Evolutionary conservation across 2,329 filamentous ascomycete species (phyloP).

Genomic region (Seiridium unicorne): DNA sequence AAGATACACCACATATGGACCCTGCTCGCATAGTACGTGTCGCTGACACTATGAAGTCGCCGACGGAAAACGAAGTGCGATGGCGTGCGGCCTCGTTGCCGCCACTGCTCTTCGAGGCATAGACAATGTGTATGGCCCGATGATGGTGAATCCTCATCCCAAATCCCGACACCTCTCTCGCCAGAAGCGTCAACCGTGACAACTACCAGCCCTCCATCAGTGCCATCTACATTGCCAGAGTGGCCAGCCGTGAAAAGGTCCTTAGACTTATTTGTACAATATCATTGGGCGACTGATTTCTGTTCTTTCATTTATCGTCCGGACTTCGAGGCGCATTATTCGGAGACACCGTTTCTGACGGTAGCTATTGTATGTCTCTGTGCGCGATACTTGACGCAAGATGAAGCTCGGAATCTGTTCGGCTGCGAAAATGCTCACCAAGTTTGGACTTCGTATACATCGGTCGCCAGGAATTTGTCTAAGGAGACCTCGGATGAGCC

Average conservation of each 20-base stretch:
- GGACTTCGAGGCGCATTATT: conserved; percentile 3
- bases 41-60: neutral
- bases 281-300: conserved; percentile 7
- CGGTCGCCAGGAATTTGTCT: neutral
- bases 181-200: neutral
- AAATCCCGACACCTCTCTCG: neutral
- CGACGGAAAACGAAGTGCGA: conserved; percentile 8
- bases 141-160: neutral
- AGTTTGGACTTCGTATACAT: conserved; percentile 4
- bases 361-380: neutral
- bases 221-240: neutral
- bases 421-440: neutral
- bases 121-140: conserved; percentile 7
- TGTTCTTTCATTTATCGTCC: conserved; percentile 4
- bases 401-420: conserved; percentile 1
- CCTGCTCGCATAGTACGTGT: no score
- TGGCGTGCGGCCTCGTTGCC: conserved; percentile 4
- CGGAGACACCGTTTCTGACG: conserved; percentile 3
- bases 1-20: neutral
- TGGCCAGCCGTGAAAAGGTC: neutral
- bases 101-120: conserved; percentile 3
- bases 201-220: neutral
- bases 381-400: neutral
- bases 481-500: conserved; percentile 7
- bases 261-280: conserved; percentile 3